phyloP scores from a whole-genome alignment of 2,329 filamentous ascomycete genomes.

The Stylonectria norvegica region DNA sequence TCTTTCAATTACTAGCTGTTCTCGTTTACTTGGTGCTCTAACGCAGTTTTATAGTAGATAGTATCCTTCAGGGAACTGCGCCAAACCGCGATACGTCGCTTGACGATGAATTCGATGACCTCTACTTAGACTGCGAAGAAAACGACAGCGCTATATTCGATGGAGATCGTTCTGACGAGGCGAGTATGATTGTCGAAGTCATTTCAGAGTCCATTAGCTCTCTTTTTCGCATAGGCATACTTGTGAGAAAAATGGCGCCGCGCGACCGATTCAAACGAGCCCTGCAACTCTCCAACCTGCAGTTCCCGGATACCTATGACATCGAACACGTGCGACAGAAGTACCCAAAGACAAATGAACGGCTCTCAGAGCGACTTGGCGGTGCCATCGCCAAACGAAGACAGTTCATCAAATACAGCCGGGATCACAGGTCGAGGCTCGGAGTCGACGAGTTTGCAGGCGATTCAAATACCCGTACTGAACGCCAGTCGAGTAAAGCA shows the following conservation, averaged over 20 bases:
- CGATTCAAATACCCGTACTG: neutral
- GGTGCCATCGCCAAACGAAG: conserved; percentile 11
- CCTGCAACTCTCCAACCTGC: neutral
- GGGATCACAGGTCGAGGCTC: conserved; percentile 6
- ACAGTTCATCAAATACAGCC: conserved; percentile 9
- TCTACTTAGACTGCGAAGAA: neutral
- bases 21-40: no score
- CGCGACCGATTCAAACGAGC: conserved; percentile 8
- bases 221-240: conserved; percentile 6
- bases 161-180: neutral
- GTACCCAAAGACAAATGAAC: conserved; percentile 4
- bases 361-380: conserved; percentile 4
- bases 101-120: neutral
- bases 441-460: neutral
- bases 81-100: neutral
- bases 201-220: conserved; percentile 9
- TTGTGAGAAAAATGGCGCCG: conserved; percentile 5
- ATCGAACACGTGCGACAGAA: conserved; percentile 7
- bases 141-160: neutral
- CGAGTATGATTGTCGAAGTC: neutral
- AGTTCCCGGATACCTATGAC: conserved; percentile 1
- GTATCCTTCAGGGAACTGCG: no score
- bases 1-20: no score
- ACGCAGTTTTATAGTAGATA: no score
- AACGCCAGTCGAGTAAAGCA: neutral